These are phyloP conservation scores for Tetraselmis striata DNA, from an alignment of 139 green algal species.

Conservation along the genomic window DNA sequence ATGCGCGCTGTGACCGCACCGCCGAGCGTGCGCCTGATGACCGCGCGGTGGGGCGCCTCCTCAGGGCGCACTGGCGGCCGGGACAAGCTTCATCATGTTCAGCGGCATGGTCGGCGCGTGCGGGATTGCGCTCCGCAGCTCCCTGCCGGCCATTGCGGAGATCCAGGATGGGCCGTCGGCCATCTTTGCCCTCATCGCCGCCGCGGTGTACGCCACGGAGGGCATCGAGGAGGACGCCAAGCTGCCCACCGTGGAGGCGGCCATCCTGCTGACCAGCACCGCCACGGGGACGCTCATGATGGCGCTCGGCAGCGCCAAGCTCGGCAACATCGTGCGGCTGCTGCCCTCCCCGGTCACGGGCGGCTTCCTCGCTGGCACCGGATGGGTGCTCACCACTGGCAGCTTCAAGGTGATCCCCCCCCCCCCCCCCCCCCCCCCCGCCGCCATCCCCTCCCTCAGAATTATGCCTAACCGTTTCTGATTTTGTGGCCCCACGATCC, in stretches of 20 bases:
- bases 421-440: not conserved
- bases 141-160: constrained; percentile 1
- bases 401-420: constrained; percentile 10
- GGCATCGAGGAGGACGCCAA: not conserved
- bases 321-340: constrained; percentile 3
- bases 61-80: constrained; percentile 1
- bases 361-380: constrained; percentile 18
- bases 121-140: not conserved
- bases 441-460: no score
- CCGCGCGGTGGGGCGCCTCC: no score
- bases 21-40: no score
- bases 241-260: constrained; percentile 5
- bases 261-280: not conserved
- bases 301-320: not conserved
- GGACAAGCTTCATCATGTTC: not conserved
- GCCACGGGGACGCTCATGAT: not conserved
- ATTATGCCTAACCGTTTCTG: no score
- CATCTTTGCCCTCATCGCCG: constrained; percentile 9
- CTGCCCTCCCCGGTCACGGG: constrained; percentile 7
- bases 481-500: no score
- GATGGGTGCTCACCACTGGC: constrained; percentile 7
- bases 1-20: no score
- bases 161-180: constrained; percentile 10
- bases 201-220: not conserved
- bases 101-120: not conserved